A percentile compares a stretch with the other conserved stretches of the same genome.
Conservation (phyloP, 192 early-diverging fungal genomes). For the Linnemannia hyalina region DNA sequence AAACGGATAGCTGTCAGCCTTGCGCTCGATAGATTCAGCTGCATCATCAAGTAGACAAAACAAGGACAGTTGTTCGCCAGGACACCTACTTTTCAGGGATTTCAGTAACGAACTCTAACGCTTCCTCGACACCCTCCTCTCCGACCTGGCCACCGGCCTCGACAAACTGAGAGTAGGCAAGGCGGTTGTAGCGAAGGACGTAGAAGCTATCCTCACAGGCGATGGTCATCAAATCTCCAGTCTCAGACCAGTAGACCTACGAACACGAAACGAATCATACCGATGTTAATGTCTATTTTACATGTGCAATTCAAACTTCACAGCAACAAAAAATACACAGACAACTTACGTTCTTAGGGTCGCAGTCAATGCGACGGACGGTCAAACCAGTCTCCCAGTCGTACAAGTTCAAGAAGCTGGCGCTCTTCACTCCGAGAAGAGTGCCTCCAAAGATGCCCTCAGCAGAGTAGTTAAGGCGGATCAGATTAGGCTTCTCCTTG, state of each 20-base stretch:
- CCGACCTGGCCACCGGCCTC: slow-evolving; percentile 76
- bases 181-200: slow-evolving; percentile 91
- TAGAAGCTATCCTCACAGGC: slow-evolving; percentile 95
- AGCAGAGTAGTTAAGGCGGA: slow-evolving; percentile 85
- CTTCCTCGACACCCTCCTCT: slow-evolving; percentile 98
- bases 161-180: slow-evolving; percentile 82
- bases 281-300: not conserved
- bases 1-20: not conserved
- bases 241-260: slow-evolving; percentile 94
- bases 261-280: not conserved
- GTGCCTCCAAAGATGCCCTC: slow-evolving; percentile 97
- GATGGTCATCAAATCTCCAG: slow-evolving; percentile 92
- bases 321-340: not conserved
- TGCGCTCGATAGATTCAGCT: not conserved
- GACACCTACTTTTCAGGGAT: slow-evolving; percentile 80
- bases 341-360: slow-evolving; percentile 76
- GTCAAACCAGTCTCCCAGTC: slow-evolving; percentile 97
- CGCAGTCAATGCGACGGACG: slow-evolving; percentile 96
- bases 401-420: slow-evolving; percentile 92
- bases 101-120: slow-evolving; percentile 95
- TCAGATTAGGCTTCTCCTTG: slow-evolving; percentile 86
- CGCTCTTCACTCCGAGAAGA: slow-evolving; percentile 89
- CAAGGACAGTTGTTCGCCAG: not conserved
- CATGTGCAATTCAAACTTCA: not conserved
- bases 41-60: not conserved